Base-by-base conservation (phyloP, 2,329 filamentous ascomycete species). In the Penicillium sclerotigenum region DNA sequence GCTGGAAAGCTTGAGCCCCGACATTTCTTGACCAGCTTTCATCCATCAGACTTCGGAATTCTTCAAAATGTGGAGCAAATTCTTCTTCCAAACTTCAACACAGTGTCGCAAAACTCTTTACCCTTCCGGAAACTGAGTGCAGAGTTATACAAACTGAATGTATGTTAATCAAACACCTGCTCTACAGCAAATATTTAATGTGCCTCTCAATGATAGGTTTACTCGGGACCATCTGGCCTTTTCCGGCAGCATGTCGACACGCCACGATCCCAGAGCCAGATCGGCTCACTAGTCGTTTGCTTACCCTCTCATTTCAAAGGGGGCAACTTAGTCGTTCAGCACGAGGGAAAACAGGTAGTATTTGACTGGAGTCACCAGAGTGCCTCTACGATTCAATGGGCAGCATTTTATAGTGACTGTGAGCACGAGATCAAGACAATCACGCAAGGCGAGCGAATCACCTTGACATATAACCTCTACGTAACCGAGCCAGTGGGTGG, bases 391-490 rank as follows among this genome's bases (percentile, higher is more conserved):
- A 69, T 74, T 16, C 67, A 73, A 40, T 75, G 70, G 71, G 71
- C 68, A 0, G 73, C 72, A 3, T 75, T 75, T 31, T 75, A 74
- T 33, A 71, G 68, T 20, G 72, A 74, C 52, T 73, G 70, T 43
- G 68, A 72, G 50, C 70, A 73, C 53, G 70, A 75, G 33, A 72
- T 75, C 1, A 61, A 77, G 0, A 74, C 79, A 14, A 77, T 87
- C 6, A 80, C 70, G 0, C 60, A 69, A 1, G 83, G 83, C 0
- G 75, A 86, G 54, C 79, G 81, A 0, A 58, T 87, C 16, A 86
- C 81, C 0, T 65, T 87, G 22, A 86, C 83, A 0, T 86, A 87
- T 69, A 86, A 86, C 55, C 70, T 87, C 1, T 84, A 77, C 58
- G 68, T 75, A 11, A 69, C 71, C 2, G 65, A 70, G 22, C 69